These are phyloP conservation scores for Trichothecium roseum DNA, from an alignment of 2,329 filamentous ascomycete genomes.

Conservation along the genomic window DNA sequence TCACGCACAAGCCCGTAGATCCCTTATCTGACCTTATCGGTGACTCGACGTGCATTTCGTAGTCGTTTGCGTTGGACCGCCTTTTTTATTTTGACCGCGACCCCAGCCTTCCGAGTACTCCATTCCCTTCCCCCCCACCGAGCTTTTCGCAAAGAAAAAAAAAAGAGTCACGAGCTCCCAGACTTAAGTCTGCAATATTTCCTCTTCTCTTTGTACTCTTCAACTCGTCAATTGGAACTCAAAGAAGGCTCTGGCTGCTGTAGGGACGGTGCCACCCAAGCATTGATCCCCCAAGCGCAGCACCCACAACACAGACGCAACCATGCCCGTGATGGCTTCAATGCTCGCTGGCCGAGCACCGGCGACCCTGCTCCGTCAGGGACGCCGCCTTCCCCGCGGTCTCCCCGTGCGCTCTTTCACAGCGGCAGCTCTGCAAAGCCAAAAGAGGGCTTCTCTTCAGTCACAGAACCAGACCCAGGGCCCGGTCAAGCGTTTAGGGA, in stretches of 20 bases:
- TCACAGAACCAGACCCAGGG: slow-evolving; percentile 10
- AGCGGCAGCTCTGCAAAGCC: slow-evolving; percentile 17
- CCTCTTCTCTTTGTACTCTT: slow-evolving; percentile 6
- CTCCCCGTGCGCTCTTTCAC: slow-evolving; percentile 34
- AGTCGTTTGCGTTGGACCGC: no score
- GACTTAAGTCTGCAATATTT: slow-evolving; percentile 7
- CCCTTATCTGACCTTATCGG: no score
- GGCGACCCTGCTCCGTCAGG: slow-evolving; percentile 43
- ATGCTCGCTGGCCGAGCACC: slow-evolving; percentile 46
- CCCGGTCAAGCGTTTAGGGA: slow-evolving; percentile 33
- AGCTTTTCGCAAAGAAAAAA: slow-evolving; percentile 1
- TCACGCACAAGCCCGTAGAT: no score
- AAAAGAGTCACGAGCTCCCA: slow-evolving; percentile 15
- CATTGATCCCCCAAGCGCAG: slow-evolving; percentile 22
- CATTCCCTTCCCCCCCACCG: no score
- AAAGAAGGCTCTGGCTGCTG: slow-evolving; percentile 19
- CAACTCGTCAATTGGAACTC: slow-evolving; percentile 18
- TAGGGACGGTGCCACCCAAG: slow-evolving; percentile 22
- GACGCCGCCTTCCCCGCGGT: slow-evolving; percentile 35
- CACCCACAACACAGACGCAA: slow-evolving; percentile 7
- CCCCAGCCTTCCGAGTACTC: no score
- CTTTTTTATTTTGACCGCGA: no score
- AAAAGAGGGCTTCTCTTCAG: slow-evolving; percentile 19
- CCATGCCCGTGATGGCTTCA: slow-evolving; percentile 29
- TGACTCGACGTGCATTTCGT: no score